Base-by-base conservation (phyloP, 2,329 filamentous ascomycete genomes). In the Xylariaceae sp. region DNA sequence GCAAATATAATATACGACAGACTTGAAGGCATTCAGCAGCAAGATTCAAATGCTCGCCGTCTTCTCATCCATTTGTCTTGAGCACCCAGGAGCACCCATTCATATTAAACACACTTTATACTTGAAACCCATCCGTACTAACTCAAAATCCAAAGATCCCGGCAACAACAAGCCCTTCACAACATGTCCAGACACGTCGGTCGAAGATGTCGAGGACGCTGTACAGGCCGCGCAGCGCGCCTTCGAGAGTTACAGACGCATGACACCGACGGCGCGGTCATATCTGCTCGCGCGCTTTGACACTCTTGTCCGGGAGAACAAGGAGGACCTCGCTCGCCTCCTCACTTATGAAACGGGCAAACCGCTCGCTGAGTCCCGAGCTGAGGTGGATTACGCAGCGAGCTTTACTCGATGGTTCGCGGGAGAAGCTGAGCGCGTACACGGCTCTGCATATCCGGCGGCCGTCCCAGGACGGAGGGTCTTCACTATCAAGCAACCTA, bases 401-500 rank as follows among this genome's bases (percentile, higher is more conserved):
- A 66, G 69, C 0, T 80, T 81, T 55, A 68, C 71, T 2, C 74
- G 74, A 65, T 82, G 77, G 77, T 82, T 82, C 50, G 66, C 74
- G 0, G 71, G 72, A 10, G 74, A 76, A 52, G 72, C 74, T 4
- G 71, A 74, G 47, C 61, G 63, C 40, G 56, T 73, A 21, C 83
- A 58, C 70, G 86, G 86, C 14, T 75, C 75, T 0, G 74, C 84
- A 4, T 76, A 79, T 37, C 71, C 74, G 1, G 75, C 82, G 1
- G 70, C 84, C 0, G 67, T 78, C 0, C 79, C 85, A 0, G 79
- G 80, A 23, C 71, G 86, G 5, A 73, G 85, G 11, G 74, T 83
- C 3, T 78, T 91, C 49, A 85, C 83, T 0, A 76, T 90, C 55
- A 91, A 91, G 69, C 84, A 88, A 64, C 84, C 84, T 1, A 75